Percentiles rank a stretch among this genome's conserved stretches.
Evolutionary conservation across 106 monocot genomes (phyloP).

Genomic region (Apostasia shenzhenica): DNA sequence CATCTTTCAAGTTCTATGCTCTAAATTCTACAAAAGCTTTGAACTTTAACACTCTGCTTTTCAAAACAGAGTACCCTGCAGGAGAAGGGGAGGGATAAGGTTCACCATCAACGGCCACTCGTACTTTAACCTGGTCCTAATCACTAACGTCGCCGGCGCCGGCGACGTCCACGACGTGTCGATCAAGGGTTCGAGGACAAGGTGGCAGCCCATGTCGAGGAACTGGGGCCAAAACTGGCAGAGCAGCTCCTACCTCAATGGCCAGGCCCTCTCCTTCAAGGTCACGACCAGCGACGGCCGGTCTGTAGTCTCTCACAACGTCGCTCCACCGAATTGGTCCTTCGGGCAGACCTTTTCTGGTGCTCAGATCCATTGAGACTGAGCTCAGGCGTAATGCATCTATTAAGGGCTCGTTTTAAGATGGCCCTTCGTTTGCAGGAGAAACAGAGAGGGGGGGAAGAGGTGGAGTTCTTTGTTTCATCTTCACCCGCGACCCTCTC

Average conservation of each 20-base stretch:
- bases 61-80: slow-evolving; percentile 40
- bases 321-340: slow-evolving; percentile 46
- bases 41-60: background rate
- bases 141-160: slow-evolving; percentile 53
- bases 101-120: slow-evolving; percentile 64
- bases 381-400: no score
- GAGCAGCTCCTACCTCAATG: slow-evolving; percentile 32
- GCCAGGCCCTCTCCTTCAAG: slow-evolving; percentile 48
- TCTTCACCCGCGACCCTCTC: no score
- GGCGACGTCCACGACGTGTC: slow-evolving; percentile 40
- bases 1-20: background rate
- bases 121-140: slow-evolving; percentile 61
- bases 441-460: background rate
- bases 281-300: slow-evolving; percentile 38
- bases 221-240: slow-evolving; percentile 81
- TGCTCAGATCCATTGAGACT: slow-evolving; percentile 30
- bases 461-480: background rate
- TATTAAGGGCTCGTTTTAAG: slow-evolving; percentile 4
- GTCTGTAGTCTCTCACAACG: slow-evolving; percentile 39
- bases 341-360: slow-evolving; percentile 58
- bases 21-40: background rate
- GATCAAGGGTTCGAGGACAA: slow-evolving; percentile 41
- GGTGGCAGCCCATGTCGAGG: slow-evolving; percentile 54
- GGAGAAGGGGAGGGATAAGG: slow-evolving; percentile 49
- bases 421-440: background rate